A percentile compares a stretch with the other conserved stretches of the same genome.
Conservation (phyloP, 192 early-diverging fungal genomes). For the Funneliformis geosporum region DNA sequence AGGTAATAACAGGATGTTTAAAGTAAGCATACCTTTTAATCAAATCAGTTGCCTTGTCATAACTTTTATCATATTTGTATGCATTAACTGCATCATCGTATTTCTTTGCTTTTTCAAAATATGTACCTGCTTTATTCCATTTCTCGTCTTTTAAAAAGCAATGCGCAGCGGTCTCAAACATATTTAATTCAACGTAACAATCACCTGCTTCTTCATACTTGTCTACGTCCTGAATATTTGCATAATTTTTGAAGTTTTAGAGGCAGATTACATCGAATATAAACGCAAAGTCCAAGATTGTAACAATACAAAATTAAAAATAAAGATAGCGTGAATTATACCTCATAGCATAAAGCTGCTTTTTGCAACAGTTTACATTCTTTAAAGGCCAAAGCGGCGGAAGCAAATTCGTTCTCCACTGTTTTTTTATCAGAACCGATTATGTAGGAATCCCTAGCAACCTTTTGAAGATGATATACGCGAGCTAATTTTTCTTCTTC, state of each 20-base stretch:
- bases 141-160: background rate
- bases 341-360: slow-evolving; percentile 22
- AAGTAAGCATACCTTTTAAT: slow-evolving; percentile 5
- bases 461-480: slow-evolving; percentile 8
- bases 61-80: background rate
- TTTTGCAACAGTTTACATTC: background rate
- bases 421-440: background rate
- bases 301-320: too few relatives aligned
- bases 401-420: background rate
- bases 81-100: slow-evolving; percentile 2
- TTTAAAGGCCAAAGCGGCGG: slow-evolving; percentile 2
- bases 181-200: slow-evolving; percentile 1
- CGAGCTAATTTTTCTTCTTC: background rate
- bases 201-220: slow-evolving; percentile 20
- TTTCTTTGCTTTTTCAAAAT: slow-evolving; percentile 8
- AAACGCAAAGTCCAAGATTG: too few relatives aligned
- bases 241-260: too few relatives aligned
- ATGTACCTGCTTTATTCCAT: background rate
- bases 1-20: too few relatives aligned
- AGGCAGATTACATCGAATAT: too few relatives aligned
- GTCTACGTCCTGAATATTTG: too few relatives aligned
- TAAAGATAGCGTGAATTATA: background rate
- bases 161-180: slow-evolving; percentile 6
- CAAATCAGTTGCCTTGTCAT: background rate
- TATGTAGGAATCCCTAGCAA: slow-evolving; percentile 7